Conservation (phyloP, 805 yeast species). For the Metschnikowia chrysomelidarum region DNA sequence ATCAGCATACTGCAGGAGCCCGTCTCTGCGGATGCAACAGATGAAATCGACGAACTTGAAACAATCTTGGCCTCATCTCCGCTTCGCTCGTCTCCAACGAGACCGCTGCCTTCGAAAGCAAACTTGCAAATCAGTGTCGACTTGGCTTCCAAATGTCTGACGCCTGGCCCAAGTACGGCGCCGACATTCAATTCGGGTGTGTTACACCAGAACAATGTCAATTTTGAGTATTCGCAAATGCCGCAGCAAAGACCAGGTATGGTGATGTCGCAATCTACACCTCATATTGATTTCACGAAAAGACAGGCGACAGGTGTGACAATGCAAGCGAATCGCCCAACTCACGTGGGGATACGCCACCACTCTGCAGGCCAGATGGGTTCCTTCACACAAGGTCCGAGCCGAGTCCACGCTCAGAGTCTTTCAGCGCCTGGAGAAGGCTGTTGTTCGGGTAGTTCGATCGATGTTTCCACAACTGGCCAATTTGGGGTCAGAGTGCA, state of each 20-base stretch:
- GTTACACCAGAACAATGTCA: slow-evolving; percentile 11
- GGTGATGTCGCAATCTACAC: slow-evolving; percentile 6
- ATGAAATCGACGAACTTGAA: slow-evolving; percentile 29
- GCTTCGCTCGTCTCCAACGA: slow-evolving; percentile 33
- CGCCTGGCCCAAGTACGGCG: slow-evolving; percentile 32
- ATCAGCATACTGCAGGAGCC: slow-evolving; percentile 5
- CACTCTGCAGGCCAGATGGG: slow-evolving; percentile 20
- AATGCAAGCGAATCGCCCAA: slow-evolving; percentile 5
- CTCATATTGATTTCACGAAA: slow-evolving; percentile 7
- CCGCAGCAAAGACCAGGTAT: slow-evolving; percentile 5
- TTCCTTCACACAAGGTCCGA: slow-evolving; percentile 2
- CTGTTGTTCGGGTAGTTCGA: too few relatives aligned
- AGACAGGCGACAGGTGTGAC: slow-evolving; percentile 2
- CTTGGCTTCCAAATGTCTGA: slow-evolving; percentile 1
- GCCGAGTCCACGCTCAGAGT: too few relatives aligned
- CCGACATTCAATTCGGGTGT: slow-evolving; percentile 33
- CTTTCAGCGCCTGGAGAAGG: too few relatives aligned
- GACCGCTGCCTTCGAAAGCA: slow-evolving; percentile 21
- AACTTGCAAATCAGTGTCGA: slow-evolving; percentile 18
- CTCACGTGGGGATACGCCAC: slow-evolving; percentile 7
- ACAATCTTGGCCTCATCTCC: slow-evolving; percentile 43
- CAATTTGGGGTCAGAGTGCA: too few relatives aligned
- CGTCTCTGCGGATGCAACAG: background rate
- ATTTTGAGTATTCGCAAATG: slow-evolving; percentile 4
- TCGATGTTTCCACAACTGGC: too few relatives aligned